phyloP scores from a whole-genome alignment of 139 green algal species.

The Ettlia oleoabundans region DNA sequence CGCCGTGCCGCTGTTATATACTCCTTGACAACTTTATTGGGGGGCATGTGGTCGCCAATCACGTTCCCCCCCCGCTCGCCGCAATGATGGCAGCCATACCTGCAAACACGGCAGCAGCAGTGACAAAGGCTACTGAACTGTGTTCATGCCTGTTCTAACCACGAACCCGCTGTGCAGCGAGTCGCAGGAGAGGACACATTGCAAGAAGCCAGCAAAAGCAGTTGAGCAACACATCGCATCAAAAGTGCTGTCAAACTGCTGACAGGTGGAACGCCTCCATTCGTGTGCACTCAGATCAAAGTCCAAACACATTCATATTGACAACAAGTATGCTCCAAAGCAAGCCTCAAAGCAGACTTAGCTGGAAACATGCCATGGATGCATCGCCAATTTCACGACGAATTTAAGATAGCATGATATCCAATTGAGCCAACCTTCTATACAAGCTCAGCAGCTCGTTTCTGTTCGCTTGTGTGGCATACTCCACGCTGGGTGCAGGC shows the following conservation, averaged over 20 bases:
- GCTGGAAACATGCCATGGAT: background rate
- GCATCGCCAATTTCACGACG: background rate
- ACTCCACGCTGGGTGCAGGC: slow-evolving; percentile 59
- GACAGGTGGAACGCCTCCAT: too few relatives aligned
- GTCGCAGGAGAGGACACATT: background rate
- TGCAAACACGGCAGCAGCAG: slow-evolving; percentile 3
- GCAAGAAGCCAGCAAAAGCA: too few relatives aligned
- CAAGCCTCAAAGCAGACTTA: too few relatives aligned
- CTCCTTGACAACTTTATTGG: slow-evolving; percentile 70
- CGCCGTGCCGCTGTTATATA: background rate
- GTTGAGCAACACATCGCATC: too few relatives aligned
- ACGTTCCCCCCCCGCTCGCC: slow-evolving; percentile 50
- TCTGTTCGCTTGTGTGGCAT: slow-evolving; percentile 47
- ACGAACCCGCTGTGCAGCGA: background rate
- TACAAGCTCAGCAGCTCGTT: slow-evolving; percentile 60
- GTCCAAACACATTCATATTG: too few relatives aligned
- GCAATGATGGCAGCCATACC: slow-evolving; percentile 85
- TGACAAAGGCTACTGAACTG: slow-evolving; percentile 8
- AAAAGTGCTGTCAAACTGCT: too few relatives aligned
- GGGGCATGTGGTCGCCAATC: slow-evolving; percentile 87
- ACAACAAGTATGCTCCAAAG: too few relatives aligned
- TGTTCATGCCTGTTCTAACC: background rate
- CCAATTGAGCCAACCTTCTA: slow-evolving; percentile 14
- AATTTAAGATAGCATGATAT: background rate
- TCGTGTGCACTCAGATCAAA: too few relatives aligned